phyloP scores from a whole-genome alignment of 2,329 filamentous ascomycete species.

The Atkinsonella hypoxylon region DNA sequence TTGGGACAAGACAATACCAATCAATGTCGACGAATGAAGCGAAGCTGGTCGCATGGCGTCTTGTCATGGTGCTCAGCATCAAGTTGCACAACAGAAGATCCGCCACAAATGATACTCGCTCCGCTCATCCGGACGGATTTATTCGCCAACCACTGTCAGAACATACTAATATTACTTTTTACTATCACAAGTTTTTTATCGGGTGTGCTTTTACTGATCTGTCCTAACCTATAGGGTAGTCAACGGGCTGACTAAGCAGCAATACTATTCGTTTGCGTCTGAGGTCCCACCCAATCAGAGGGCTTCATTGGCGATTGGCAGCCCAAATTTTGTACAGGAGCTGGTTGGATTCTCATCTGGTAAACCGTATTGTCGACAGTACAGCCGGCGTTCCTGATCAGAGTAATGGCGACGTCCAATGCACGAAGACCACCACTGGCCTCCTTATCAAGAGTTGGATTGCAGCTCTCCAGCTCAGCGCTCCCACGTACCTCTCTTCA shows the following conservation, averaged over 20 bases:
- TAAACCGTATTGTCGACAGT: not conserved
- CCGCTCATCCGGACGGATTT: too few species aligned
- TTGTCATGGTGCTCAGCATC: too few species aligned
- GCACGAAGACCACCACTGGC: slow-evolving; percentile 17
- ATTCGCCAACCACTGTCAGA: too few species aligned
- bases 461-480: slow-evolving; percentile 5
- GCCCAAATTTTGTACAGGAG: slow-evolving; percentile 2
- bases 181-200: too few species aligned
- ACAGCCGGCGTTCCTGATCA: not conserved
- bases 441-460: slow-evolving; percentile 10
- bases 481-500: slow-evolving; percentile 7
- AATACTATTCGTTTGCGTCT: not conserved
- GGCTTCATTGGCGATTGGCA: not conserved
- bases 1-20: too few species aligned
- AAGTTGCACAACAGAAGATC: too few species aligned
- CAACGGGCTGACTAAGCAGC: not conserved
- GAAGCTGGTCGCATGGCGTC: too few species aligned
- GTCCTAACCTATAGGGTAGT: not conserved
- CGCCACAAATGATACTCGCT: too few species aligned
- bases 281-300: slow-evolving; percentile 1
- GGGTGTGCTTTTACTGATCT: too few species aligned
- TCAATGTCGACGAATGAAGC: too few species aligned
- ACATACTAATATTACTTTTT: too few species aligned
- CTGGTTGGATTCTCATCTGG: not conserved
- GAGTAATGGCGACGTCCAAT: slow-evolving; percentile 19